A percentile compares a stretch with the other conserved stretches of the same genome.
These are phyloP conservation scores for Nannochloropsis oceanica DNA, from an alignment of 108 stramenopile genomes.

Conservation along the genomic window DNA sequence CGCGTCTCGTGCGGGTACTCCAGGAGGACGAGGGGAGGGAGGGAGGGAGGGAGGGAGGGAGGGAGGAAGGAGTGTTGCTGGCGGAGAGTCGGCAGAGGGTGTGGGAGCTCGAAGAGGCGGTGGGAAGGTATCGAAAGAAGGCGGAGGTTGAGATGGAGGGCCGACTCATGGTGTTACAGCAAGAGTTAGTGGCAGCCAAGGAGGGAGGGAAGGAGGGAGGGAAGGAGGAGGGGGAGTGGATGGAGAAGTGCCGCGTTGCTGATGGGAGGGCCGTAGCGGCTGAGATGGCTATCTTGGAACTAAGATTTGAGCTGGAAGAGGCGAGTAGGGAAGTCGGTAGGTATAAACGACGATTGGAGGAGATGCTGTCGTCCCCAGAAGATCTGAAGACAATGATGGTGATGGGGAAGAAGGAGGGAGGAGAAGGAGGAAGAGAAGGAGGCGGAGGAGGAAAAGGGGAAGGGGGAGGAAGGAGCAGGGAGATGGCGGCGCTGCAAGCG, in stretches of 20 bases:
- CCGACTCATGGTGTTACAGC: neutral
- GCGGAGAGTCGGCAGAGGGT: neutral
- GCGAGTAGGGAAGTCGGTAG: neutral
- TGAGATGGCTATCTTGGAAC: neutral
- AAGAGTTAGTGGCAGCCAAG: neutral
- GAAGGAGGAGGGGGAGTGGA: neutral
- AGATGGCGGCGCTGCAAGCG: neutral
- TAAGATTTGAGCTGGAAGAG: neutral
- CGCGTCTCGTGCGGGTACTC: neutral
- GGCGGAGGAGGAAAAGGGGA: neutral
- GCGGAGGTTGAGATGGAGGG: neutral
- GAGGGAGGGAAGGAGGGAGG: neutral
- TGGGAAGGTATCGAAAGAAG: neutral
- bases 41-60: neutral
- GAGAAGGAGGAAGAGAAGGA: neutral
- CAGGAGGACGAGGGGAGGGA: neutral
- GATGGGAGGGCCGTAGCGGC: neutral
- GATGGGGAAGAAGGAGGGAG: neutral
- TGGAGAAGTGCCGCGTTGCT: neutral
- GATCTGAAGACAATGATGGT: neutral
- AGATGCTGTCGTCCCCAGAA: neutral
- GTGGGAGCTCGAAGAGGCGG: neutral
- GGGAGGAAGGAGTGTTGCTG: neutral
- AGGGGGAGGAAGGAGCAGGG: neutral
- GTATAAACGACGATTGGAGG: neutral